Conservation (phyloP, 805 yeast species). For the Monosporozyma siamensis region DNA sequence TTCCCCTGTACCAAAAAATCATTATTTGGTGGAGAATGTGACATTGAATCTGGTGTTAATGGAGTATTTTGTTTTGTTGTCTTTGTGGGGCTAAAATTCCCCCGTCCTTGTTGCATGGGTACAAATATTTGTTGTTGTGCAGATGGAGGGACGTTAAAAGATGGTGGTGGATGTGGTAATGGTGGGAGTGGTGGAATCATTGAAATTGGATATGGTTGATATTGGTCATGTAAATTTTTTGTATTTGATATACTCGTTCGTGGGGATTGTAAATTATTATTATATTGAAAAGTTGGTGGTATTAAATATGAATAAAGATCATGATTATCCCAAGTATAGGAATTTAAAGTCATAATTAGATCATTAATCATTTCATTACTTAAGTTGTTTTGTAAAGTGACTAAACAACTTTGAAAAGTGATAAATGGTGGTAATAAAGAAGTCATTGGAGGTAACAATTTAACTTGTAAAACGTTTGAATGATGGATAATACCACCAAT, state of each 20-base stretch:
- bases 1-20: too few species aligned
- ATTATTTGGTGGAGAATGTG: not conserved
- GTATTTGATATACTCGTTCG: not conserved
- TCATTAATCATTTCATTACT: slow-evolving; percentile 18
- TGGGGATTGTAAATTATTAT: too few species aligned
- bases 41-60: not conserved
- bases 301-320: slow-evolving; percentile 22
- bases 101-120: too few species aligned
- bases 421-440: slow-evolving; percentile 27
- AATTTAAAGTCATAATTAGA: slow-evolving; percentile 21
- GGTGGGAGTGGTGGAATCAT: not conserved
- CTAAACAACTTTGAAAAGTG: slow-evolving; percentile 27
- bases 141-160: not conserved
- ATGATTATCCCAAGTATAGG: slow-evolving; percentile 27
- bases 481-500: slow-evolving; percentile 29
- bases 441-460: slow-evolving; percentile 26
- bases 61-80: not conserved
- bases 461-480: slow-evolving; percentile 23
- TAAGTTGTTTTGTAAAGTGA: slow-evolving; percentile 15
- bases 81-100: not conserved
- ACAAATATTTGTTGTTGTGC: not conserved
- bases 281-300: slow-evolving; percentile 8
- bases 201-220: not conserved
- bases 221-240: not conserved
- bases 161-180: not conserved